Evolutionary conservation across 2,329 filamentous ascomycete species (phyloP), one percentile per base, ranked within the genome.

Genomic region (Penicillium sclerotiorum): DNA sequence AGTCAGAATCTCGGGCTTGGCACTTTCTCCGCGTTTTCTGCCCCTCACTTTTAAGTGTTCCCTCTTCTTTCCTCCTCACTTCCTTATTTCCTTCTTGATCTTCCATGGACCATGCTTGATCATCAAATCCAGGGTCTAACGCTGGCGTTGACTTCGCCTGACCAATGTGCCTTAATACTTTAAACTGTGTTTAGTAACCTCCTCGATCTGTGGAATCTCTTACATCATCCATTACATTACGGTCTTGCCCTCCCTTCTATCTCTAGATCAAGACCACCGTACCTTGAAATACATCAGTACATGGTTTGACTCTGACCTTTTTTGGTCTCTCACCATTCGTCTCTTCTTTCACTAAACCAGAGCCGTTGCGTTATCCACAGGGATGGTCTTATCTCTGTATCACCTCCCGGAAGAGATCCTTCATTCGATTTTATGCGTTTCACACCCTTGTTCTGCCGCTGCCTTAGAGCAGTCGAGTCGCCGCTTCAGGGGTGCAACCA

Each of bases 371-470:
- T 45, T 37, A 49, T 54, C 42, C 35, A 58, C 47, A 63, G 64
- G 62, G 52, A 70, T 71, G 67, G 58, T 66, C 58, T 49, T 56
- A 44, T 69, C 65, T 58, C 61, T 73, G 22, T 56, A 57, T 45
- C 43, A 56, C 46, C 77, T 94, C 28, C 92, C 92, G 33, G 88
- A 93, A 70, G 94, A 99, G 75, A 82, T 97, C 55, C 79, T 97
- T 61, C 84, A 90, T 66, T 81, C 86, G 45, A 88, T 97, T 58
- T 79, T 96, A 58, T 78, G 80, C 55, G 84, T 84, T 64, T 75
- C 84, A 43, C 73, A 78, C 41, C 78, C 82, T 8, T 60, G 60
- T 37, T 76, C 76, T 32, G 73, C 81, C 25, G 68, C 80, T 36
- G 71, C 77, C 73, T 65, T 83, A 71, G 64, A 86, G 80, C 58